Evolutionary conservation across 352 stramenopile species (phyloP).

Genomic region (Phytophthora cactorum): DNA sequence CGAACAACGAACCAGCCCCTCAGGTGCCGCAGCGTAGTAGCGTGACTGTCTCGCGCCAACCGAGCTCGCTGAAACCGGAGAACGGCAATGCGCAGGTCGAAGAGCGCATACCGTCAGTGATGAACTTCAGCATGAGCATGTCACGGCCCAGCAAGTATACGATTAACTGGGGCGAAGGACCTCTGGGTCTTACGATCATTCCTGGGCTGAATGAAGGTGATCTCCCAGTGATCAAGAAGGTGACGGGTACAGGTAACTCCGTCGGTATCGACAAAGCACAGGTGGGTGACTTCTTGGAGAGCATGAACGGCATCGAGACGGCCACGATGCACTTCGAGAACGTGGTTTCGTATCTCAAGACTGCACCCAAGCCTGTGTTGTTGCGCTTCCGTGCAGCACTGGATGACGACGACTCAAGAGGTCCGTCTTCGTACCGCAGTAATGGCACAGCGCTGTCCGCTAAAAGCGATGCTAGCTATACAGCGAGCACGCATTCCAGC

Average conservation of each 20-base stretch:
- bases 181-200: constrained; percentile 86
- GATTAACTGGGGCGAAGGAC: constrained; percentile 83
- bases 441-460: constrained; percentile 40
- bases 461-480: constrained; percentile 28
- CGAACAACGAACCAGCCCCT: constrained; percentile 16
- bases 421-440: constrained; percentile 37
- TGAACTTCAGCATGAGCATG: constrained; percentile 61
- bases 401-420: constrained; percentile 39
- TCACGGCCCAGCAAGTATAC: constrained; percentile 70
- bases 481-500: constrained; percentile 27
- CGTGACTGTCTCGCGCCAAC: constrained; percentile 34
- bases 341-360: constrained; percentile 85
- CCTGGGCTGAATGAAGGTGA: constrained; percentile 79
- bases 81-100: constrained; percentile 18
- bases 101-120: constrained; percentile 37
- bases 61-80: constrained; percentile 30
- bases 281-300: constrained; percentile 82
- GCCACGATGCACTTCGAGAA: constrained; percentile 81
- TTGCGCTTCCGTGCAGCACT: constrained; percentile 66
- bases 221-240: constrained; percentile 88
- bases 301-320: constrained; percentile 79
- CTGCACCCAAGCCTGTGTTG: constrained; percentile 77
- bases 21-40: constrained; percentile 26
- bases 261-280: constrained; percentile 83
- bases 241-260: constrained; percentile 84